These are phyloP conservation scores for Thermomyces lanuginosus DNA, from an alignment of 2,329 filamentous ascomycete genomes.

Conservation along the genomic window DNA sequence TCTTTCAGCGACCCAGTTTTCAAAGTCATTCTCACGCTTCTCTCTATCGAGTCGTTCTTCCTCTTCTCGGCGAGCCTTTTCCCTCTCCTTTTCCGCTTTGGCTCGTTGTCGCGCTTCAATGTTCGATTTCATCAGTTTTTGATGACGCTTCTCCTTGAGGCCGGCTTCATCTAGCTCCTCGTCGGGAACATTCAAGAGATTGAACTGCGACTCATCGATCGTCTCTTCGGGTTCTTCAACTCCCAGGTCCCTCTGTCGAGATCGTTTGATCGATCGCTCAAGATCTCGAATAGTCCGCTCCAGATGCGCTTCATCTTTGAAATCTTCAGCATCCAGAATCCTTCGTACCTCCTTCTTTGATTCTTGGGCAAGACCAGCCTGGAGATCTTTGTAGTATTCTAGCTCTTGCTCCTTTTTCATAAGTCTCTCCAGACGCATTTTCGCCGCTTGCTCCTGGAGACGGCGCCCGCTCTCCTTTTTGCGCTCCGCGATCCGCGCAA, in stretches of 20 bases:
- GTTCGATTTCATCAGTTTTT: conserved; percentile 84
- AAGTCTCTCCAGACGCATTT: conserved; percentile 89
- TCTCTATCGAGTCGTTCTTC: conserved; percentile 72
- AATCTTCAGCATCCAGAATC: conserved; percentile 73
- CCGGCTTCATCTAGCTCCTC: conserved; percentile 84
- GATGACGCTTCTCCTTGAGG: conserved; percentile 81
- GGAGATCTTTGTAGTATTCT: conserved; percentile 80
- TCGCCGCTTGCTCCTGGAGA: conserved; percentile 87
- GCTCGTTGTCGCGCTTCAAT: conserved; percentile 85
- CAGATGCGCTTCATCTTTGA: conserved; percentile 77
- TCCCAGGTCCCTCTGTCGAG: conserved; percentile 83
- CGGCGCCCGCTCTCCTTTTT: conserved; percentile 86
- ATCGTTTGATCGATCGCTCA: conserved; percentile 76
- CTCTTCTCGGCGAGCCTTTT: conserved; percentile 69
- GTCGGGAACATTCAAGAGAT: conserved; percentile 74
- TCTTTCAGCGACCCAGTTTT: conserved; percentile 73
- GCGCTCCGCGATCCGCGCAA: conserved; percentile 76
- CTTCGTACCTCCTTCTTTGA: conserved; percentile 85
- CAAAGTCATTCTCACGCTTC: conserved; percentile 65
- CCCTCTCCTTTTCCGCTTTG: conserved; percentile 87
- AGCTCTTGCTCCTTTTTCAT: conserved; percentile 92
- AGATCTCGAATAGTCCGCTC: conserved; percentile 76
- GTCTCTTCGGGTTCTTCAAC: conserved; percentile 68
- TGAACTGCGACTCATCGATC: conserved; percentile 63
- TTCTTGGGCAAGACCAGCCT: conserved; percentile 51